Evolutionary conservation across 179 eudicot genomes (phyloP), one percentile per base, ranked within the genome.

Genomic region (Spinacia oleracea): DNA sequence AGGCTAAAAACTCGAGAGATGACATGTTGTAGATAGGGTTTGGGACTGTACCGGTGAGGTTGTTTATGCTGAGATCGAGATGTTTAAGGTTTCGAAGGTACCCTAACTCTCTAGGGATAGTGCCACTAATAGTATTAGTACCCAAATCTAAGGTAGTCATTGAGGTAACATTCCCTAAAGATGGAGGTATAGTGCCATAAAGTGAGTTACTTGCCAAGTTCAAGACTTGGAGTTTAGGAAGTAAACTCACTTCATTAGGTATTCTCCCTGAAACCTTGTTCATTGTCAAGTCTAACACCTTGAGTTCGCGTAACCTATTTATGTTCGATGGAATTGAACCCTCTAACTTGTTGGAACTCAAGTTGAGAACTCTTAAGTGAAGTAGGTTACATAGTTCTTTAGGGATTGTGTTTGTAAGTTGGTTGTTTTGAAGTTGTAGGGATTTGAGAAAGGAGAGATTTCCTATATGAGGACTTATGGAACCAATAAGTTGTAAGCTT

Each of bases 21-120:
- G 94, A 86, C 90, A 89, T 86, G 84, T 89, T 90, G 77, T 90
- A 89, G 12, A 89, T 83, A 0, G 86, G 55, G 5, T 82, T 56
- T 20, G 89, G 92, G 32, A 90, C 80, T 5, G 60, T 73, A 25
- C 94, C 92, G 0, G 83, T 85, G 35, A 89, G 85, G 65, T 83
- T 79, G 78, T 90, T 90, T n/a, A 83, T 85, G 63, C 81, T 79
- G 31, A 91, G 86, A 70, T 88, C 91, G 70, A 88, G 91, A 40
- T 16, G 74, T 38, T 82, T 68, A 38, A 89, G 76, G 25, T 64
- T 81, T 2, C 32, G 68, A 70, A 91, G 88, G 56, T 75, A 78
- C 0, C 60, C 18, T 69, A 89, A 62, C 25, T 84, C 87, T 31
- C 45, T 16, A 1, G 92, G 92, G 50, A 91, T 88, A 6, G 63